A percentile compares a stretch with the other conserved stretches of the same genome.
Evolutionary conservation across 2,329 filamentous ascomycete species (phyloP).

Genomic region (Pseudogymnoascus sp.): DNA sequence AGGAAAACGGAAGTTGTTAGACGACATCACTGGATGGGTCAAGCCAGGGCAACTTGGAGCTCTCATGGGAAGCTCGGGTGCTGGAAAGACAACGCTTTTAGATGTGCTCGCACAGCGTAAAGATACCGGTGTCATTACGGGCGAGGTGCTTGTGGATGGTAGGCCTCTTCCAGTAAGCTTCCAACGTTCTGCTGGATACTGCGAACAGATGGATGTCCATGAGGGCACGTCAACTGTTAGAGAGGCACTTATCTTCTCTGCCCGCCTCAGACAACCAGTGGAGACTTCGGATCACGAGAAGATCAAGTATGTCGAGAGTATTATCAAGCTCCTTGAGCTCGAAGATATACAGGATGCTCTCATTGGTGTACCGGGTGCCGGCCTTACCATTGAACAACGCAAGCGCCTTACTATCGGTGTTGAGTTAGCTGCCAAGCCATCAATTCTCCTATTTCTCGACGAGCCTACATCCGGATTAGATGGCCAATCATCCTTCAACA

Average conservation of each 20-base stretch:
- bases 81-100: conserved; percentile 80
- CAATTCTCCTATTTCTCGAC: conserved; percentile 53
- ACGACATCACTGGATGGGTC: conserved; percentile 75
- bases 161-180: conserved; percentile 68
- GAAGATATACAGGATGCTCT: conserved; percentile 57
- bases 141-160: conserved; percentile 65
- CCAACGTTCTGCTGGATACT: conserved; percentile 68
- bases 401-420: conserved; percentile 55
- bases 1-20: conserved; percentile 60
- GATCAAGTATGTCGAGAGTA: conserved; percentile 76
- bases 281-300: conserved; percentile 66
- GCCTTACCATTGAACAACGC: conserved; percentile 52
- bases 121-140: conserved; percentile 80
- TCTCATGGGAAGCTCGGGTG: conserved; percentile 56
- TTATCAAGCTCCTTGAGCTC: conserved; percentile 55
- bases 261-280: conserved; percentile 73
- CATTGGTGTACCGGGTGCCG: conserved; percentile 53
- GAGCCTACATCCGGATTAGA: conserved; percentile 58
- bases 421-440: conserved; percentile 47
- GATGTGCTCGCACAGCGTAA: conserved; percentile 78
- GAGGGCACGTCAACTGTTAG: conserved; percentile 75
- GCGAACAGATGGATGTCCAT: conserved; percentile 87
- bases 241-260: conserved; percentile 81
- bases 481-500: conserved; percentile 55
- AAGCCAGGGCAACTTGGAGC: conserved; percentile 64